phyloP scores from a whole-genome alignment of 148 eudicot species.

The Nyssa sinensis region DNA sequence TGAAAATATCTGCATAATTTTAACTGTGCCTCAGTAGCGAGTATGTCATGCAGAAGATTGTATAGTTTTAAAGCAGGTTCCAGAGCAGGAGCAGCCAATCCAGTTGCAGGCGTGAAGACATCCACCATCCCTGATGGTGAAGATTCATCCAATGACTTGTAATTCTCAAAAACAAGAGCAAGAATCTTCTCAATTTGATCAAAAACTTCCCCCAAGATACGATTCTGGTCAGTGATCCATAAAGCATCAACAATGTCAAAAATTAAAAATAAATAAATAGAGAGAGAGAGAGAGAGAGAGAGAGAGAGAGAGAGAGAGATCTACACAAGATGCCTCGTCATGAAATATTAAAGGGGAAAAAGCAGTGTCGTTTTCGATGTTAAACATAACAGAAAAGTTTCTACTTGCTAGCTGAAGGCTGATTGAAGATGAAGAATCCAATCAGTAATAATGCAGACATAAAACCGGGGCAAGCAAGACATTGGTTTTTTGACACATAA shows the following conservation, averaged over 20 bases:
- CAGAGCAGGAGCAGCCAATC: slow-evolving; percentile 71
- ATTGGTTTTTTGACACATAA: background rate
- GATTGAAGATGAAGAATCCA: background rate
- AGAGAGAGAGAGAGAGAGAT: too few relatives aligned
- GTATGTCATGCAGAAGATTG: slow-evolving; percentile 75
- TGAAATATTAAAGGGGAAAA: background rate
- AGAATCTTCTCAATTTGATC: slow-evolving; percentile 77
- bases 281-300: too few relatives aligned
- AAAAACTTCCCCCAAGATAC: slow-evolving; percentile 79
- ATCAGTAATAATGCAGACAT: background rate
- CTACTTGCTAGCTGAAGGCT: background rate
- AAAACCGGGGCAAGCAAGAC: background rate
- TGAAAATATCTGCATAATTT: slow-evolving; percentile 78
- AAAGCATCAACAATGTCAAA: slow-evolving; percentile 1
- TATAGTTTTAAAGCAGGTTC: slow-evolving; percentile 76
- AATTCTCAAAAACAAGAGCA: slow-evolving; percentile 78
- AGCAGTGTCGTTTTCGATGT: background rate
- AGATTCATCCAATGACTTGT: slow-evolving; percentile 84
- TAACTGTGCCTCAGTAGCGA: slow-evolving; percentile 74
- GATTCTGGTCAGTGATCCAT: slow-evolving; percentile 48
- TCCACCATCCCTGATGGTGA: slow-evolving; percentile 66
- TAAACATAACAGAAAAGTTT: background rate
- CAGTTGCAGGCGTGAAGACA: slow-evolving; percentile 71
- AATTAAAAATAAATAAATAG: background rate
- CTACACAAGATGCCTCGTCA: background rate